Conservation (phyloP, 768 basidiomycete species). For the Rhizopogon salebrosus region DNA sequence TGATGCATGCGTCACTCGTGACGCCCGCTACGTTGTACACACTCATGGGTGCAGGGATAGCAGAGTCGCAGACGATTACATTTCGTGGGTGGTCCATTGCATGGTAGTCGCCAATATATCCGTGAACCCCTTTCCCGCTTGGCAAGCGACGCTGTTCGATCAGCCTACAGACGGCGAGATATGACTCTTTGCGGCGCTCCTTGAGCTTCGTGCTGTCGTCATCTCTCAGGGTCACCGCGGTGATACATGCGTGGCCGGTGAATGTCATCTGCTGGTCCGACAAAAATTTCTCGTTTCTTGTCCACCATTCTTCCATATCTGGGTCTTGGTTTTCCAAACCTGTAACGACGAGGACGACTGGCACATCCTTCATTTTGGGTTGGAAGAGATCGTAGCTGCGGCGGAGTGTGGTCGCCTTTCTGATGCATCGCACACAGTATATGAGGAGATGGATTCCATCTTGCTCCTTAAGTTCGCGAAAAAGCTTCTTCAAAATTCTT, state of each 20-base stretch:
- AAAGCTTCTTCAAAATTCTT: neutral
- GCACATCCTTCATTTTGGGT: slow-evolving; percentile 36
- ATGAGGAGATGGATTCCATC: slow-evolving; percentile 17
- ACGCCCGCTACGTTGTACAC: slow-evolving; percentile 1
- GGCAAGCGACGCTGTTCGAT: slow-evolving; percentile 1
- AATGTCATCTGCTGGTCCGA: slow-evolving; percentile 22
- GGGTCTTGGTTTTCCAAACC: slow-evolving; percentile 31
- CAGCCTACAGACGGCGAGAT: slow-evolving; percentile 13
- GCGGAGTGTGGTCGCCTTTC: slow-evolving; percentile 27
- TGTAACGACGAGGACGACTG: slow-evolving; percentile 35
- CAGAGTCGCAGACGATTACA: slow-evolving; percentile 6
- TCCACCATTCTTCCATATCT: slow-evolving; percentile 31
- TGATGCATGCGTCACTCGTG: neutral
- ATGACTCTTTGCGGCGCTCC: slow-evolving; percentile 22
- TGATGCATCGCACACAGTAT: slow-evolving; percentile 35
- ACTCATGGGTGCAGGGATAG: neutral
- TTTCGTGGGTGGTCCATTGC: neutral
- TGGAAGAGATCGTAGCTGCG: slow-evolving; percentile 36
- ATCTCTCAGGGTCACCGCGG: slow-evolving; percentile 21
- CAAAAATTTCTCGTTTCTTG: slow-evolving; percentile 18
- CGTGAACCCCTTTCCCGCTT: neutral
- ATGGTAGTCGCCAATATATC: neutral
- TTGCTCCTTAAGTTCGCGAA: neutral
- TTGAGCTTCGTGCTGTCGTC: slow-evolving; percentile 8
- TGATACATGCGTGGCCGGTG: slow-evolving; percentile 20